Conservation (phyloP, 169 alveolate genomes). For the Babesia ovis region DNA sequence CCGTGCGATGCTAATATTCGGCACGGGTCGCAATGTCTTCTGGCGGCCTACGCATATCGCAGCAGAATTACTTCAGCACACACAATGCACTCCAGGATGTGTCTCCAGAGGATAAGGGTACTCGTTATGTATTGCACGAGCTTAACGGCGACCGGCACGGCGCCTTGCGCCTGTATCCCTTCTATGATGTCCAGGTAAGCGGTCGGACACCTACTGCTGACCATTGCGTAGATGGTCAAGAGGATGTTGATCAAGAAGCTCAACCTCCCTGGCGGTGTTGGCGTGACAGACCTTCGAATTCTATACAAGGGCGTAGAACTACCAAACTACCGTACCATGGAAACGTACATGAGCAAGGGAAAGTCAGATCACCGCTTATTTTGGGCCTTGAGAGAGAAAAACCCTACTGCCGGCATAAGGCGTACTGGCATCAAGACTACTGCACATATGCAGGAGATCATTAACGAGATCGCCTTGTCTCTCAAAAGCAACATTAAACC, state of each 20-base stretch:
- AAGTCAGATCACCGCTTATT: slow-evolving; percentile 45
- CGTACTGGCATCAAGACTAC: slow-evolving; percentile 57
- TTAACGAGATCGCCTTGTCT: slow-evolving; percentile 87
- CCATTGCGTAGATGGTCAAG: slow-evolving; percentile 74
- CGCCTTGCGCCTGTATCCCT: slow-evolving; percentile 82
- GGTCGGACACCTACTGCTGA: not conserved
- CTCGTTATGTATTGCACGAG: slow-evolving; percentile 77
- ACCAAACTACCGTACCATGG: slow-evolving; percentile 87
- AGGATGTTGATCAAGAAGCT: slow-evolving; percentile 83
- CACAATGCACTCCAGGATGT: slow-evolving; percentile 81
- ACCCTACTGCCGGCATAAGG: slow-evolving; percentile 54
- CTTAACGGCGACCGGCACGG: slow-evolving; percentile 81
- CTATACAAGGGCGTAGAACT: slow-evolving; percentile 86
- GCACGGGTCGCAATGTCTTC: slow-evolving; percentile 58
- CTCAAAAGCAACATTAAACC: slow-evolving; percentile 92
- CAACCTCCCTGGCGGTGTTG: slow-evolving; percentile 74
- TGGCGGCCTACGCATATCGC: slow-evolving; percentile 77
- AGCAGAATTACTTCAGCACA: slow-evolving; percentile 84
- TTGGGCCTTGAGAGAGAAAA: slow-evolving; percentile 56
- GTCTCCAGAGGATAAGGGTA: slow-evolving; percentile 76
- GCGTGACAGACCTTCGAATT: slow-evolving; percentile 82
- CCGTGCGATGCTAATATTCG: not conserved
- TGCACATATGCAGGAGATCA: slow-evolving; percentile 64
- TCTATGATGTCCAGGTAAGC: slow-evolving; percentile 83
- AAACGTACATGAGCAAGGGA: slow-evolving; percentile 73